These are phyloP conservation scores for Parasarocladium wereldwijsianum DNA, from an alignment of 2,329 filamentous ascomycete species.

Conservation along the genomic window DNA sequence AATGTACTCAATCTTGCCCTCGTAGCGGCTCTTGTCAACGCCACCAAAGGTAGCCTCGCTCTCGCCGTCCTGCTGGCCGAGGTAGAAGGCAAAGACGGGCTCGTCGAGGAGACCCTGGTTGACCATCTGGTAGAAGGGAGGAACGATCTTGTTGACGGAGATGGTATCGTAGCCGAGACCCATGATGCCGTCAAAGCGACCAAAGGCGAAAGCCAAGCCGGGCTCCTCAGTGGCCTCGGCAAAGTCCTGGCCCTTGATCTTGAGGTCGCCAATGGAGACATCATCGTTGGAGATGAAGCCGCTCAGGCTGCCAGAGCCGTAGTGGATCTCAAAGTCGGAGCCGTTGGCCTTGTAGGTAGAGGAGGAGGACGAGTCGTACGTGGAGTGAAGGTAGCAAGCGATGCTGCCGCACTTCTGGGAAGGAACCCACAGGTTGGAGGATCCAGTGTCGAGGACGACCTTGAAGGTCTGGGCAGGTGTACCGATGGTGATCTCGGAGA, in stretches of 20 bases:
- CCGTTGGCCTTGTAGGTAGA: constrained; percentile 92
- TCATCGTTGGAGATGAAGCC: constrained; percentile 88
- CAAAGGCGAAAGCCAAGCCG: constrained; percentile 93
- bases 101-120: constrained; percentile 82
- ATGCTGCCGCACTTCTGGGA: constrained; percentile 84
- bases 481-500: constrained; percentile 89
- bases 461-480: constrained; percentile 92
- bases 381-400: constrained; percentile 92
- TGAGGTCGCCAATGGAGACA: constrained; percentile 76
- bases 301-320: constrained; percentile 86
- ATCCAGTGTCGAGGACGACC: constrained; percentile 95
- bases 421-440: constrained; percentile 98
- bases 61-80: constrained; percentile 56
- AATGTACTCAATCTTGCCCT: constrained; percentile 80
- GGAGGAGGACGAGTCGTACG: constrained; percentile 85
- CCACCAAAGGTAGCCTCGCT: constrained; percentile 89
- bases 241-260: constrained; percentile 81
- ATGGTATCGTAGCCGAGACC: constrained; percentile 91
- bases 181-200: constrained; percentile 91
- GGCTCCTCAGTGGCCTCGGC: constrained; percentile 94
- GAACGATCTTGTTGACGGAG: constrained; percentile 89
- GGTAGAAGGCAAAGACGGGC: constrained; percentile 92
- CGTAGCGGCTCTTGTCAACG: constrained; percentile 64
- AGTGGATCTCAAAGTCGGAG: constrained; percentile 79
- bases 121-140: constrained; percentile 93